A percentile compares a stretch with the other conserved stretches of the same genome.
These are phyloP conservation scores for Lecanoromycetidae sp. DNA, from an alignment of 2,329 filamentous ascomycete genomes.

Conservation along the genomic window DNA sequence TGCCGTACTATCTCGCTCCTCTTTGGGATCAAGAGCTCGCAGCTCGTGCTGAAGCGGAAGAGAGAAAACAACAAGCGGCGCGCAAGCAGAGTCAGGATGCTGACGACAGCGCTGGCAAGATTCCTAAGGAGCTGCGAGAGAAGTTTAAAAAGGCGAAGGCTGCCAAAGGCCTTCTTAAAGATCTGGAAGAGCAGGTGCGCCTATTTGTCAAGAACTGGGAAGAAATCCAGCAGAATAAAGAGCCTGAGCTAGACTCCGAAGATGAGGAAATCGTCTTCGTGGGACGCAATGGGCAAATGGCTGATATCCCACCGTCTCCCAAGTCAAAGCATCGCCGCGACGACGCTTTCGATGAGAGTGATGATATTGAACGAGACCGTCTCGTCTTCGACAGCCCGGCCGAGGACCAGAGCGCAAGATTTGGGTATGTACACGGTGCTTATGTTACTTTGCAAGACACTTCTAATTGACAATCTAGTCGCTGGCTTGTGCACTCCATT, in stretches of 20 bases:
- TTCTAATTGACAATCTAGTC: conserved; percentile 37
- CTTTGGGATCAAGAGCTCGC: conserved; percentile 60
- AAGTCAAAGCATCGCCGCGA: conserved; percentile 42
- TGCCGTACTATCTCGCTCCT: conserved; percentile 82
- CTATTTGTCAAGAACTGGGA: conserved; percentile 57
- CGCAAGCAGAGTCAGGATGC: conserved; percentile 22
- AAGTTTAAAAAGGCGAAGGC: conserved; percentile 69
- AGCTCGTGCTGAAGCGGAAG: conserved; percentile 26
- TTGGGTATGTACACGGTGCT: conserved; percentile 54
- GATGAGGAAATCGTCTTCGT: conserved; percentile 92
- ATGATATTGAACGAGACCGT: conserved; percentile 43
- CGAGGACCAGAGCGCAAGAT: conserved; percentile 63
- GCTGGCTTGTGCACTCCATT: conserved; percentile 88
- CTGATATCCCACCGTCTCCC: conserved; percentile 41
- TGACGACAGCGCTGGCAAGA: conserved; percentile 32
- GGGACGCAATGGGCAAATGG: conserved; percentile 54
- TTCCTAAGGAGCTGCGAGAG: conserved; percentile 69
- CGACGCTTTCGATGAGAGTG: too few relatives aligned
- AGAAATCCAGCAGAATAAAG: conserved; percentile 36
- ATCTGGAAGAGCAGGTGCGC: conserved; percentile 73
- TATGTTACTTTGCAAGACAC: conserved; percentile 10
- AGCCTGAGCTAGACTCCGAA: conserved; percentile 37
- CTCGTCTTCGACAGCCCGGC: conserved; percentile 72
- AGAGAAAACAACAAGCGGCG: conserved; percentile 27
- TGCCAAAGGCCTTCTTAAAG: conserved; percentile 67